Evolutionary conservation across 108 stramenopile genomes (phyloP), one percentile per base, ranked within the genome.

Genomic region (Nitzschia putrida): DNA sequence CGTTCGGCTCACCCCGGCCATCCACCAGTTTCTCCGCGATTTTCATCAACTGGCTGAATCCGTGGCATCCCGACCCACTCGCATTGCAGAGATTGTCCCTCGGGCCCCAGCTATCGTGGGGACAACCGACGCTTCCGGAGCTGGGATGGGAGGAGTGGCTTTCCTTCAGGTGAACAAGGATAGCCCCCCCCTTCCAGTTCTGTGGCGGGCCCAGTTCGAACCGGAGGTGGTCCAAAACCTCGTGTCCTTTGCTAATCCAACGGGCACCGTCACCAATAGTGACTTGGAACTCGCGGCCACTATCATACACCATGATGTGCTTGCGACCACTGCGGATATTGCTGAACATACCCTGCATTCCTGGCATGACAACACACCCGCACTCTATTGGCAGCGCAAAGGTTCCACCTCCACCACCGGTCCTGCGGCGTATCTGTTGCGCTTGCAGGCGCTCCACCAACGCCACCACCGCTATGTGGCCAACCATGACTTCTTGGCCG

Each of bases 81-180:
- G n/a, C n/a, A n/a, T n/a, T n/a, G n/a, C n/a, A n/a, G 82, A 83
- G 47, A 45, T 79, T 16, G 52, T 83, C 3, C 74, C 82, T 0
- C 37, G n/a, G 10, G 11, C 14, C 0, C 74, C 82, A 7, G 57
- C 78, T n/a, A 52, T 47, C 5, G 40, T 64, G 8, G 78, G 78
- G 3, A 25, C 67, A 11, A 53, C 41, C 20, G 82, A 83, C 59
- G 78, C 82, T 0, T 26, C 78, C 0, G 64, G 66, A 6, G 12
- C 41, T 14, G 80, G 73, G 38, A 66, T 71, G 58, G 80, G 73
- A 3, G 80, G 80, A 1, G 69, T 75, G 3, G 57, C 20, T 16
- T 63, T 77, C 18, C n/a, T n/a, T n/a, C n/a, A n/a, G n/a, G 13
- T 57, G 10, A 24, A 57, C 40, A 57, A 47, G 3, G 12, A 10